These are phyloP conservation scores for Torrubiella hemipterigena DNA, from an alignment of 2,329 filamentous ascomycete species.

Conservation along the genomic window DNA sequence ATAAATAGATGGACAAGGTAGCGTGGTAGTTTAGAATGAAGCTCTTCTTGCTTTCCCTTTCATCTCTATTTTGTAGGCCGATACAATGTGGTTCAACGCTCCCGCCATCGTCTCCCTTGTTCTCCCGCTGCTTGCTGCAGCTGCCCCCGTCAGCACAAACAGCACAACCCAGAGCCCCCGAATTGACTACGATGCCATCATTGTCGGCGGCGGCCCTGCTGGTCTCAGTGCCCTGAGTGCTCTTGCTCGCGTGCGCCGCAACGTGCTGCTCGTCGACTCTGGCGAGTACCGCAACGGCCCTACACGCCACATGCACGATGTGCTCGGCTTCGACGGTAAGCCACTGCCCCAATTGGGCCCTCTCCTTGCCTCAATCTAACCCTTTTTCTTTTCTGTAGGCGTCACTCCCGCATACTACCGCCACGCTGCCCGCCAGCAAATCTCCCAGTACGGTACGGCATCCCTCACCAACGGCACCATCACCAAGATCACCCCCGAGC, in stretches of 20 bases:
- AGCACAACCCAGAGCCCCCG: slow-evolving; percentile 2
- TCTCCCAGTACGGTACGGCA: slow-evolving; percentile 37
- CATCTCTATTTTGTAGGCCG: too few relatives aligned
- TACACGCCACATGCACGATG: slow-evolving; percentile 49
- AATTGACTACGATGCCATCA: slow-evolving; percentile 37
- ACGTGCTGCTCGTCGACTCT: slow-evolving; percentile 44
- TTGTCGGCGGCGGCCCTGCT: slow-evolving; percentile 45
- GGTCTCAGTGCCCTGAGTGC: slow-evolving; percentile 42
- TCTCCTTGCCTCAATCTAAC: slow-evolving; percentile 2
- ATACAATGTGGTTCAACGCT: slow-evolving; percentile 9
- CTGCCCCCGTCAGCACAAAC: slow-evolving; percentile 7
- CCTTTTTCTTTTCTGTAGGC: slow-evolving; percentile 21
- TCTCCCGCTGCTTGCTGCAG: slow-evolving; percentile 9
- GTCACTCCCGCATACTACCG: slow-evolving; percentile 43
- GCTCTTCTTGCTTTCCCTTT: too few relatives aligned
- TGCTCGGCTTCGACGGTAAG: slow-evolving; percentile 46
- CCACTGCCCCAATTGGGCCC: background rate
- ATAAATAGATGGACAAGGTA: too few relatives aligned
- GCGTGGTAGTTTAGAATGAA: too few relatives aligned
- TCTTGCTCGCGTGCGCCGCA: slow-evolving; percentile 44
- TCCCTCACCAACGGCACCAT: slow-evolving; percentile 40
- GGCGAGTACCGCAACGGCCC: slow-evolving; percentile 43
- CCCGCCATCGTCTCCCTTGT: slow-evolving; percentile 5
- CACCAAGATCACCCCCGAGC: slow-evolving; percentile 23
- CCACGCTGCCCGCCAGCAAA: slow-evolving; percentile 37